Evolutionary conservation across 2,329 filamentous ascomycete species (phyloP).

Genomic region (Exophiala alcalophila): DNA sequence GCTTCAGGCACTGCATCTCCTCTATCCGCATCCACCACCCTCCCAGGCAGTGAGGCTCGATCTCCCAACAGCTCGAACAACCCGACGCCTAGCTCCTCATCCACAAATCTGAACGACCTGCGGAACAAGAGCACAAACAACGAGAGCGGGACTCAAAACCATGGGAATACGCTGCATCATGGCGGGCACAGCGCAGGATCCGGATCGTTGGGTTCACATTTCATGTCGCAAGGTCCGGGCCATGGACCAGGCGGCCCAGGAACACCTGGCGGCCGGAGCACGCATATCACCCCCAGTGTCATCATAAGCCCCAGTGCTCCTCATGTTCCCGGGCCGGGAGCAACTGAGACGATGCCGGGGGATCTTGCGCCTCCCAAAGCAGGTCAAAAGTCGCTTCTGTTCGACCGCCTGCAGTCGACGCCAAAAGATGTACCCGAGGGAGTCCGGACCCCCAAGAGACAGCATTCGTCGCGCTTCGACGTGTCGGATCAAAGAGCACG

Average conservation of each 20-base stretch:
- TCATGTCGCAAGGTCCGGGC: constrained; percentile 36
- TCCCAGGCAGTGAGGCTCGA: constrained; percentile 43
- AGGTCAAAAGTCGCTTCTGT: constrained; percentile 82
- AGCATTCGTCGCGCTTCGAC: constrained; percentile 96
- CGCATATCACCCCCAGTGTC: constrained; percentile 74
- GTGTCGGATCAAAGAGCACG: constrained; percentile 86
- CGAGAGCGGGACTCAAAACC: constrained; percentile 43
- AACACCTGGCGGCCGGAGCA: constrained; percentile 62
- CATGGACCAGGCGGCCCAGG: constrained; percentile 50
- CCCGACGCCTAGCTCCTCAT: constrained; percentile 81
- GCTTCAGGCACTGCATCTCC: constrained; percentile 74
- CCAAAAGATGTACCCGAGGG: constrained; percentile 97
- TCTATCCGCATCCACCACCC: constrained; percentile 54
- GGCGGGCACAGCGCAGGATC: constrained; percentile 30
- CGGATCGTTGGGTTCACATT: constrained; percentile 38
- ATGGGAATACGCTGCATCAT: constrained; percentile 25
- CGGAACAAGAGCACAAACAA: constrained; percentile 68
- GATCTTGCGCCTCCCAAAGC: constrained; percentile 92
- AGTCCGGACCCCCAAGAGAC: constrained; percentile 88
- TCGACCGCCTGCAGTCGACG: constrained; percentile 84
- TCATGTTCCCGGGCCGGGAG: constrained; percentile 90
- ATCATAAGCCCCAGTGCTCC: constrained; percentile 93
- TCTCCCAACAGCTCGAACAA: constrained; percentile 61
- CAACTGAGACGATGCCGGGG: constrained; percentile 95
- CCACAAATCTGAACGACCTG: constrained; percentile 78